Evolutionary conservation across 2,329 filamentous ascomycete species (phyloP), one percentile per base, ranked within the genome.

Genomic region (Herpotrichia juniperi): DNA sequence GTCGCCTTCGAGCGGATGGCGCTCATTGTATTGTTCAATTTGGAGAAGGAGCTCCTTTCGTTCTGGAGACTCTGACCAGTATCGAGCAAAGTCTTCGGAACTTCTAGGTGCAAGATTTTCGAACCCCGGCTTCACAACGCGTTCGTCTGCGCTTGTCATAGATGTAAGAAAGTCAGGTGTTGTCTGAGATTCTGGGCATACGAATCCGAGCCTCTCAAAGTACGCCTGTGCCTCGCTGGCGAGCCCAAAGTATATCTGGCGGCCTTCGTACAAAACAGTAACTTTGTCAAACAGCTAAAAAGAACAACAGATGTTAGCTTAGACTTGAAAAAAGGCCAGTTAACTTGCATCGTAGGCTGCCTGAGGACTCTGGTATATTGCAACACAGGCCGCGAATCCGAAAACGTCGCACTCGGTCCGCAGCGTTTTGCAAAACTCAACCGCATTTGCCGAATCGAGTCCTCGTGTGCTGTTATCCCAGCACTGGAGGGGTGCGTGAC

Each of bases 401-500:
- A 84, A 86, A 9, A 88, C 77, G 64, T 89, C 84, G 2, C 84
- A 84, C 64, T 85, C 81, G 12, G 85, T 74, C 28, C 85, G 81
- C 12, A 89, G 75, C 2, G 85, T 88, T 71, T 82, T 85, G 73
- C 82, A 85, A 66, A 89, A 89, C 69, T 88, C 86, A 53, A 89
- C 79, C 42, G 87, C 86, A 71, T 88, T 89, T 72, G 86, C 86
- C 12, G 82, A 86, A 72, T 89, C 87, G 19, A 89, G 77, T 69
- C 86, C 86, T 72, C 87, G 79, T 19, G 87, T 89, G 31, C 81
- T 85, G 76, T 89, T 89, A 63, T 89, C 89, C 88, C 89, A 92
- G 56, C 85, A 86, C 65, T 88, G 84, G 1, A 83, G 68, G 0
- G 78, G 78, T 0, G 80, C 80, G 16, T 78, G 77, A 1, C 85